phyloP scores from a whole-genome alignment of 306 rosid genomes.

The Quercus variabilis region DNA sequence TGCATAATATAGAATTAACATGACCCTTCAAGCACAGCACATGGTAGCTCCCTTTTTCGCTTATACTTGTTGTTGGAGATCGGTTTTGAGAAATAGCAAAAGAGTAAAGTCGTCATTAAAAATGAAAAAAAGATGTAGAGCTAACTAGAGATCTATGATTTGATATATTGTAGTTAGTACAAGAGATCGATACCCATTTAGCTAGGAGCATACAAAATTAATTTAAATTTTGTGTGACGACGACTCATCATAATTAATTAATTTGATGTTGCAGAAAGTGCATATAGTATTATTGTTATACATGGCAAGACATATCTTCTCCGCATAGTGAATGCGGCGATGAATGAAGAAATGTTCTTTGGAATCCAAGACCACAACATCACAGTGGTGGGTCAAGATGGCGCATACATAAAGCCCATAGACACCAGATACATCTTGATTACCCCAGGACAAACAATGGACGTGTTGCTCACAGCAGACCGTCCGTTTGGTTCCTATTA shows the following conservation, averaged over 20 bases:
- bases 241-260: neutral
- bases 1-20: too few species aligned
- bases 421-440: constrained; percentile 22
- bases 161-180: too few species aligned
- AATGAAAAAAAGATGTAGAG: too few species aligned
- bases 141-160: too few species aligned
- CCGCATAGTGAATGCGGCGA: constrained; percentile 13
- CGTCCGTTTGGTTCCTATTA: constrained; percentile 19
- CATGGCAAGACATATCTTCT: constrained; percentile 31
- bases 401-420: constrained; percentile 24
- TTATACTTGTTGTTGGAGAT: too few species aligned
- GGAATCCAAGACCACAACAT: constrained; percentile 23
- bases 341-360: constrained; percentile 32
- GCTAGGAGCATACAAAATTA: neutral
- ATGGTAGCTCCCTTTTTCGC: too few species aligned
- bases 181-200: too few species aligned
- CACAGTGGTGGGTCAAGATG: constrained; percentile 26
- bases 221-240: constrained; percentile 4
- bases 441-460: constrained; percentile 39
- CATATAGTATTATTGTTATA: neutral
- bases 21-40: too few species aligned
- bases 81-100: too few species aligned
- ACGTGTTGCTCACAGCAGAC: constrained; percentile 28
- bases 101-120: too few species aligned
- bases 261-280: constrained; percentile 3